Evolutionary conservation across 2,329 filamentous ascomycete genomes (phyloP), one percentile per base, ranked within the genome.

Genomic region (Fusarium newnesense): DNA sequence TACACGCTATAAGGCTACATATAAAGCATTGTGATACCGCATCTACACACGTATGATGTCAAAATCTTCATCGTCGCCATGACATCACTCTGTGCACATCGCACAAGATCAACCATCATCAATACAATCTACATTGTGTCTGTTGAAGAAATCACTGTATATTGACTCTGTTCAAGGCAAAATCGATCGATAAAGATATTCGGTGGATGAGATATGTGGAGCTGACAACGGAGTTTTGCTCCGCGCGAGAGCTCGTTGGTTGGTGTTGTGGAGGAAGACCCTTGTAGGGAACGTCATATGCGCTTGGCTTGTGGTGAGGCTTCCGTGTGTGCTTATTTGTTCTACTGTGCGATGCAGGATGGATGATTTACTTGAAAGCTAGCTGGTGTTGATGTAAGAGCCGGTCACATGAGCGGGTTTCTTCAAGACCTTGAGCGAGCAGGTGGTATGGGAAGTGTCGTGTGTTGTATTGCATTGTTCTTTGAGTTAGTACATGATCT

Each of bases 151-250:
- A 42, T 32, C 47, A 28, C 30, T 44, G 47, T 42, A 37, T n/a
- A n/a, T 6, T 34, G 21, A 16, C 37, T n/a, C 32, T 44, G 9
- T 39, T 54, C 10, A 7, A 47, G 21, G 43, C 46, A 42, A 53
- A 60, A 42, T 69, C 63, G 67, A 65, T 68, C 67, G 53, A 72
- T 74, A 42, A 69, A 47, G 68, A 60, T 66, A 69, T 72, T 47
- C 28, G 26, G 43, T n/a, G 39, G 37, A 16, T 46, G 32, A 7
- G 21, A 65, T 57, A 52, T 73, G 67, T 74, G 70, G 70, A 74
- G 70, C 42, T 46, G 18, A 54, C 4, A 32, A 53, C 59, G 70
- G 70, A 73, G 58, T 12, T 68, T 43, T 68, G 49, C 70, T 73
- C 70, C 70, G 70, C 50, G 32, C 42, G 54, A 40, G 36, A 36